Evolutionary conservation across 2,329 filamentous ascomycete genomes (phyloP).

Genomic region (Ceratocystis colombiana): DNA sequence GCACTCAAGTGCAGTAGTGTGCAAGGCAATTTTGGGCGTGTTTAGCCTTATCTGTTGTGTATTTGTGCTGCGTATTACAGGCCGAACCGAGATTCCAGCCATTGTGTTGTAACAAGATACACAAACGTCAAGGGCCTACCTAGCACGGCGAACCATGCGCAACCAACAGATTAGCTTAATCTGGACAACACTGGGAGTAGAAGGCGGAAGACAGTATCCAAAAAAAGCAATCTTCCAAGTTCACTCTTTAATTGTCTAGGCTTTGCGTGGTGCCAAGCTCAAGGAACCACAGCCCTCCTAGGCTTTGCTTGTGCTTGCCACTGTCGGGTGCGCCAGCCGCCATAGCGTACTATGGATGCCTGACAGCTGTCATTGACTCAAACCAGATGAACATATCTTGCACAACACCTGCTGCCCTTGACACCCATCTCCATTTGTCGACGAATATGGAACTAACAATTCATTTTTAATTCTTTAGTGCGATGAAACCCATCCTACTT

Average conservation of each 20-base stretch:
- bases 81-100: neutral
- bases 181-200: neutral
- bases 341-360: neutral
- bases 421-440: constrained; percentile 6
- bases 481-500: constrained; percentile 88
- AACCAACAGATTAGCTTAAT: neutral
- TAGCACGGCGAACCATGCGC: neutral
- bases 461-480: constrained; percentile 49
- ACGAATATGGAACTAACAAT: constrained; percentile 27
- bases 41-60: neutral
- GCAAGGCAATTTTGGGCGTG: neutral
- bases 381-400: constrained; percentile 9
- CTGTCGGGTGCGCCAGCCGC: constrained; percentile 3
- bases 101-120: constrained; percentile 8
- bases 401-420: constrained; percentile 17
- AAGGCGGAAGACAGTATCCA: neutral
- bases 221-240: neutral
- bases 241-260: neutral
- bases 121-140: neutral
- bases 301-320: constrained; percentile 2
- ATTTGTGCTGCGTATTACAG: constrained; percentile 18
- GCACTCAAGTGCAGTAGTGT: neutral
- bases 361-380: constrained; percentile 19
- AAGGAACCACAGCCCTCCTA: neutral
- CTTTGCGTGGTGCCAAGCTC: constrained; percentile 7